Evolutionary conservation across 2,329 filamentous ascomycete genomes (phyloP), one percentile per base, ranked within the genome.

Genomic region (Cladophialophora carrionii): DNA sequence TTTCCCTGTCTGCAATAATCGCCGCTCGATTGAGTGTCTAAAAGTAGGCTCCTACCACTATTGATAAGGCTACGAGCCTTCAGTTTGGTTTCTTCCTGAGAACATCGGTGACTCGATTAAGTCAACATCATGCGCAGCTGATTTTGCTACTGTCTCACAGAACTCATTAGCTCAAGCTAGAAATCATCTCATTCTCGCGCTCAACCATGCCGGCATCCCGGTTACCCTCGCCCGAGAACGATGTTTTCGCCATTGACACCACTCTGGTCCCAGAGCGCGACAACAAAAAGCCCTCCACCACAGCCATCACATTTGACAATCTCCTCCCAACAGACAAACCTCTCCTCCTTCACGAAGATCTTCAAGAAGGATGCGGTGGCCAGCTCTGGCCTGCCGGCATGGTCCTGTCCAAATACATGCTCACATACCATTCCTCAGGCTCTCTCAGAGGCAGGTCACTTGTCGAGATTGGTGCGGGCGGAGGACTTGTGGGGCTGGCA

Each of bases 371-470:
- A 66, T 98, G 95, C 77, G 95, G 95, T 56, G 95, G 95, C 2
- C 91, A 96, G 78, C 84, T 96, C 10, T 98, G 95, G 95, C 94
- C 93, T 2, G 94, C 94, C 0, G 95, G 95, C 10, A 90, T 96
- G 87, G 86, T 95, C 17, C 82, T 99, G 60, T 86, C 90, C 22
- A 91, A 89, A 77, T 96, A 98, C 75, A 85, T 98, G 84, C 82
- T 98, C 37, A 63, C 43, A 60, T 65, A 68, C n/a, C 70, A 70
- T 63, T 61, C 61, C 55, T 51, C 57, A 52, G 17, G 41, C 17
- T 62, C 34, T 22, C 56, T 71, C 26, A 58, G 60, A 73, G 96
- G 92, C 17, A 71, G 71, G 58, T 68, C 64, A 5, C 57, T 72
- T 80, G 82, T 98, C 73, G 95, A 98, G 79, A 84, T 99, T 49